These are phyloP conservation scores for Alternaria infectoria DNA, from an alignment of 2,329 filamentous ascomycete genomes.

Conservation along the genomic window DNA sequence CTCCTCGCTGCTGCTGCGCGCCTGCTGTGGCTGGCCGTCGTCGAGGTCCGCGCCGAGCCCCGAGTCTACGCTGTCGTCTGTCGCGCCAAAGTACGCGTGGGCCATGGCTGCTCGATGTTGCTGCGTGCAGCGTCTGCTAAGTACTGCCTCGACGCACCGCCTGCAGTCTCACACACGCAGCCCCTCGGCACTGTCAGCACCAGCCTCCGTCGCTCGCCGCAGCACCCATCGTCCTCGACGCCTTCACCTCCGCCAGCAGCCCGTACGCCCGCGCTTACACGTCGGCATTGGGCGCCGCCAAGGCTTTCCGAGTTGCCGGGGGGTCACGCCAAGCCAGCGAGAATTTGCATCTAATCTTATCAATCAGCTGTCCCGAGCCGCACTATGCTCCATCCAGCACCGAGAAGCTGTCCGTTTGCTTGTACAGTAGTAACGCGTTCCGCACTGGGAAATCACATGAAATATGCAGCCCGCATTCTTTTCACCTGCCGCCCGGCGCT, in stretches of 20 bases:
- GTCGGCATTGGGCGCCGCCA: background rate
- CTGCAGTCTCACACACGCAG: background rate
- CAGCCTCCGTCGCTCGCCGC: background rate
- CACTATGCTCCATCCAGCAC: background rate
- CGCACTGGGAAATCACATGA: background rate
- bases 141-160: background rate
- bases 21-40: slow-evolving; percentile 36
- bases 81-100: slow-evolving; percentile 59
- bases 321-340: background rate
- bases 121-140: background rate
- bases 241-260: background rate
- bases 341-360: slow-evolving; percentile 8
- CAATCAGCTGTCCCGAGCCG: background rate
- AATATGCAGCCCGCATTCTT: background rate
- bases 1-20: slow-evolving; percentile 55
- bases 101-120: slow-evolving; percentile 54
- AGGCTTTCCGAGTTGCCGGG: background rate
- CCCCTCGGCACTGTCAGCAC: background rate
- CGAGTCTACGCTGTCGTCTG: slow-evolving; percentile 49
- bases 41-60: slow-evolving; percentile 51
- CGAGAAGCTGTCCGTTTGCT: background rate
- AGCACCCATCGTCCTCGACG: background rate
- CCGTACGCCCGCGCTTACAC: background rate
- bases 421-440: background rate
- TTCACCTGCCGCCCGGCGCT: background rate